Base-by-base conservation (phyloP, 257 asterid genomes). In the Galeopsis tetrahit region DNA sequence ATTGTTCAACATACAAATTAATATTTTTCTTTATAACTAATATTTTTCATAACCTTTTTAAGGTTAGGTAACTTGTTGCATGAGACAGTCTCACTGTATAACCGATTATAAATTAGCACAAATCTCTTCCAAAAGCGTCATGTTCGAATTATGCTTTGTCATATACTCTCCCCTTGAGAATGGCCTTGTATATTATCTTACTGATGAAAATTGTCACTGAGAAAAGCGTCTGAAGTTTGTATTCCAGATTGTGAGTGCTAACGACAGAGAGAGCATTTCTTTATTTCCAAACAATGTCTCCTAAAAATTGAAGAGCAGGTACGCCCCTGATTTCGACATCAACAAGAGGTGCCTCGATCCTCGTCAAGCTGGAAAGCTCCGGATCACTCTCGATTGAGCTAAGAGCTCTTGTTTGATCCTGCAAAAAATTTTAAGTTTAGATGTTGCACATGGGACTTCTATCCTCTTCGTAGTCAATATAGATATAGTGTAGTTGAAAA, bases 261-360 rank as follows among this genome's bases (percentile, higher is more conserved):
- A 15, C 4, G 3, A 59, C 66, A 11, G 42, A 75, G 62, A 21
- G 60, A 51, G 52, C 35, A 28, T 66, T 82, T 72, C 82, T 58
- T 87, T 81, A 95, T 81, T 90, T 95, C 99, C 99, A 95, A 61
- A 95, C 90, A 13, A 82, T 89, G 70, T 95, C 98, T 51, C 98
- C 99, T 31, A 92, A 77, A 81, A 95, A 95, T 83, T 92, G 98
- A 72, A 95, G 99, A 72, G 99, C 99, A 13, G 99, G 99, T 53
- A 95, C 92, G 36, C 99, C 99, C 84, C 99, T 88, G 79, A 95
- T 92, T 82, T 95, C 99, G 13, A 95, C 88, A 75, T 95, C 99
- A 72, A 95, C 98, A 15, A 95, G 95, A 49, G 99, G 99, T 60
- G 99, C 97, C 83, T 86, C 82, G 71, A 87, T 77, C 91, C 85